Conservation (phyloP, 805 yeast genomes). For the Maudiozyma pseudohumilis region DNA sequence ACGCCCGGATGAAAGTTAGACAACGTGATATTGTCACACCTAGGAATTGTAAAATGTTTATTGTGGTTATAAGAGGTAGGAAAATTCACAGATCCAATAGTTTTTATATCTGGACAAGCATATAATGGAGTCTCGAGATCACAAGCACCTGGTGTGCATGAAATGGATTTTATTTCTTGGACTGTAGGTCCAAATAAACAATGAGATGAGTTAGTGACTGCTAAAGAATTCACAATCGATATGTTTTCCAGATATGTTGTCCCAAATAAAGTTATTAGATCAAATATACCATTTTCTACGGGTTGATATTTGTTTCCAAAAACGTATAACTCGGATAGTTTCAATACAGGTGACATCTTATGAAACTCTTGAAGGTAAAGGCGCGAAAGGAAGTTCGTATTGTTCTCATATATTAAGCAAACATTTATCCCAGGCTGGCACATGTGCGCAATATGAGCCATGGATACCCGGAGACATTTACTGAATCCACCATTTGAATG, state of each 20-base stretch:
- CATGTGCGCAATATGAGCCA: conserved; percentile 9
- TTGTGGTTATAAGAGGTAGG: conserved; percentile 8
- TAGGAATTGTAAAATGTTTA: conserved; percentile 12
- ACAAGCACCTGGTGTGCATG: neutral
- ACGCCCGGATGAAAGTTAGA: conserved; percentile 13
- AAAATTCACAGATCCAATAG: conserved; percentile 15
- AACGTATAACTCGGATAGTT: conserved; percentile 20
- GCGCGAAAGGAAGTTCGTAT: conserved; percentile 18
- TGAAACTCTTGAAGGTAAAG: conserved; percentile 20
- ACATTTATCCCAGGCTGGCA: conserved; percentile 10
- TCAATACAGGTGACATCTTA: conserved; percentile 5
- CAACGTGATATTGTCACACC: conserved; percentile 16
- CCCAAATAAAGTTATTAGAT: conserved; percentile 19
- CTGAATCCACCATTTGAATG: conserved; percentile 17
- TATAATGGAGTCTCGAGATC: conserved; percentile 1
- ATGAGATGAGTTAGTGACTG: conserved; percentile 10
- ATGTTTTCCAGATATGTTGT: conserved; percentile 17
- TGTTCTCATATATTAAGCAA: conserved; percentile 18
- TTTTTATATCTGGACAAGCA: conserved; percentile 12
- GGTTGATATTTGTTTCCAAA: conserved; percentile 9
- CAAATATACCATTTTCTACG: conserved; percentile 11
- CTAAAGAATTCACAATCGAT: conserved; percentile 15
- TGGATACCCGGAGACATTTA: conserved; percentile 12
- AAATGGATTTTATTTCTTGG: conserved; percentile 13
- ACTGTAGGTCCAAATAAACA: conserved; percentile 13